Evolutionary conservation across 31 red algal species (phyloP).

Genomic region (Asparagopsis taxiformis): DNA sequence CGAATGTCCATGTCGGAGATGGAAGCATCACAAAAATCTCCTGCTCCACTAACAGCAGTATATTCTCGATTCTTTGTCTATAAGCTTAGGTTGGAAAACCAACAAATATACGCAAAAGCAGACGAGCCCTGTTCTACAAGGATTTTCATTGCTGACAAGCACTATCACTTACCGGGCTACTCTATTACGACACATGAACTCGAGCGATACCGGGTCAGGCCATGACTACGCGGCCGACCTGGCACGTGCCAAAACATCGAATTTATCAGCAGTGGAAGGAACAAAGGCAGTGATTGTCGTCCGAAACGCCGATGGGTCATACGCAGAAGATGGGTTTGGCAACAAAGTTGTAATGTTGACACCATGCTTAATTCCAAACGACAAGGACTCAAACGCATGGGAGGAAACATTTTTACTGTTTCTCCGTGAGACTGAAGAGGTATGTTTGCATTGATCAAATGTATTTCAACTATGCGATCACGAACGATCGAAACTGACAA

Average conservation of each 20-base stretch:
- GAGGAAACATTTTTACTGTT: constrained; percentile 43
- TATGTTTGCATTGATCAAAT: constrained; percentile 7
- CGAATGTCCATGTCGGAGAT: too few species aligned
- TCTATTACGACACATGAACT: not conserved
- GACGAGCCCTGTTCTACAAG: too few species aligned
- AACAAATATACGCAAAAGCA: too few species aligned
- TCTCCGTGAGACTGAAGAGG: constrained; percentile 40
- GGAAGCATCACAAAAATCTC: too few species aligned
- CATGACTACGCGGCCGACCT: constrained; percentile 19
- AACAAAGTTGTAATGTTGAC: constrained; percentile 26
- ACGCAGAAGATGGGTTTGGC: constrained; percentile 18
- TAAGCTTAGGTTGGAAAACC: too few species aligned
- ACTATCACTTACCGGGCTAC: too few species aligned
- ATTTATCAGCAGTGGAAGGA: constrained; percentile 23
- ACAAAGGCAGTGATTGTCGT: constrained; percentile 20
- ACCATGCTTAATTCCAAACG: constrained; percentile 39
- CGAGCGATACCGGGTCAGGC: not conserved
- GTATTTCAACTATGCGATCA: too few species aligned
- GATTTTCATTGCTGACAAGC: too few species aligned
- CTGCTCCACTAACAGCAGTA: too few species aligned
- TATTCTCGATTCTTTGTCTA: too few species aligned
- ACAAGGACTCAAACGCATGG: constrained; percentile 10
- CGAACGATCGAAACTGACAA: not conserved
- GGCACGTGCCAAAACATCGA: not conserved
- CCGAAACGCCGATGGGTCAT: constrained; percentile 22